phyloP scores from a whole-genome alignment of 2,329 filamentous ascomycete genomes.

The Lecanicillium sp. region DNA sequence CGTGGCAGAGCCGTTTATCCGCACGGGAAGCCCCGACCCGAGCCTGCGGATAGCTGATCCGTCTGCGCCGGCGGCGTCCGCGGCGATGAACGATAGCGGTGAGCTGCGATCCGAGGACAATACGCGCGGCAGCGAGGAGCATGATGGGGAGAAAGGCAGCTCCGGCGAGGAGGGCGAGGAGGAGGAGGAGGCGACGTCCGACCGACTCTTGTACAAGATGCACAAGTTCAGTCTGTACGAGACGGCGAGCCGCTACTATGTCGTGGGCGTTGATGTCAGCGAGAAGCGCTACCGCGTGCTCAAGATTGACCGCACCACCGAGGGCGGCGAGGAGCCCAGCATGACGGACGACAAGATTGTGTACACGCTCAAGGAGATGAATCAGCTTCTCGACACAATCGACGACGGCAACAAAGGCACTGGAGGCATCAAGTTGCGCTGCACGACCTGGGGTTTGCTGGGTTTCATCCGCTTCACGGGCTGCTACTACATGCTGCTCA shows the following conservation, averaged over 20 bases:
- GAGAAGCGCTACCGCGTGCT: constrained; percentile 85
- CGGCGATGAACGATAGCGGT: background rate
- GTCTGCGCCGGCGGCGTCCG: constrained; percentile 1
- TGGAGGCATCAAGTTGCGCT: constrained; percentile 83
- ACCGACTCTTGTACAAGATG: constrained; percentile 59
- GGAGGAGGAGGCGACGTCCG: constrained; percentile 27
- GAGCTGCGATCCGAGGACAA: constrained; percentile 1
- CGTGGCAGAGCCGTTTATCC: constrained; percentile 51
- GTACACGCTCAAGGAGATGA: constrained; percentile 89
- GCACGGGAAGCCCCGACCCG: constrained; percentile 47
- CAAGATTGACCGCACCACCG: constrained; percentile 87
- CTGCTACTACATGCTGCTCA: constrained; percentile 92
- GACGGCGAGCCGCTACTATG: constrained; percentile 86
- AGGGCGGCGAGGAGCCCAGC: constrained; percentile 68
- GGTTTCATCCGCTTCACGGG: constrained; percentile 96
- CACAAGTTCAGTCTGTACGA: constrained; percentile 98
- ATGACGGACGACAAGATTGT: constrained; percentile 93
- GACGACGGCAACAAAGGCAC: constrained; percentile 90
- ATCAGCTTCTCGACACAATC: constrained; percentile 85
- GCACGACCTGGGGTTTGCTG: constrained; percentile 86
- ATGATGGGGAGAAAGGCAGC: background rate
- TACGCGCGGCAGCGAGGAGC: background rate
- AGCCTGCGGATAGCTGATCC: constrained; percentile 21
- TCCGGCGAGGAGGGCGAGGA: constrained; percentile 20
- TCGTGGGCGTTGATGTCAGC: constrained; percentile 86